Evolutionary conservation across 176 grass and related monocot genomes (phyloP).

Genomic region (Raddia distichophylla): DNA sequence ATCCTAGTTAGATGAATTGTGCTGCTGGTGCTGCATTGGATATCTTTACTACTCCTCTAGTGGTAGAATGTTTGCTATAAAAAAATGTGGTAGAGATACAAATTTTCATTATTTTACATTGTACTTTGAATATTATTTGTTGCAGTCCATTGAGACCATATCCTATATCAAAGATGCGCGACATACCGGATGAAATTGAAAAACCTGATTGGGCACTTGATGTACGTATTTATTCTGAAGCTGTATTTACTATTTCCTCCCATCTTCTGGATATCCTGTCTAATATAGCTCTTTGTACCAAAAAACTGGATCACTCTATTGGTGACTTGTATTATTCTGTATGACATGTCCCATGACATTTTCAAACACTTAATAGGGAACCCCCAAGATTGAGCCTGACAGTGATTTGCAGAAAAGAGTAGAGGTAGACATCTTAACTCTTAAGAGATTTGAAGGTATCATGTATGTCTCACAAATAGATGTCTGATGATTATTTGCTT

Average conservation of each 20-base stretch:
- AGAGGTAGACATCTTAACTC: slow-evolving; percentile 65
- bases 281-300: slow-evolving; percentile 1
- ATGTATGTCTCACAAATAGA: slow-evolving; percentile 16
- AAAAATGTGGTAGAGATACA: too few species aligned
- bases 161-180: slow-evolving; percentile 83
- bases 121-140: slow-evolving; percentile 17
- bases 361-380: slow-evolving; percentile 59
- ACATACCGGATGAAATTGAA: slow-evolving; percentile 70
- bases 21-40: too few species aligned
- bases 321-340: slow-evolving; percentile 12
- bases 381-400: slow-evolving; percentile 84
- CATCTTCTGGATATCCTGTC: neutral
- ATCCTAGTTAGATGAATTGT: too few species aligned
- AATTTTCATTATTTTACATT: too few species aligned
- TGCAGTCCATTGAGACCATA: slow-evolving; percentile 81
- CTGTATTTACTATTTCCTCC: slow-evolving; percentile 32
- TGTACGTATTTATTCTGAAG: slow-evolving; percentile 55
- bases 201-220: slow-evolving; percentile 93
- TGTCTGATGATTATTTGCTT: slow-evolving; percentile 35
- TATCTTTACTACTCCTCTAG: too few species aligned
- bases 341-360: slow-evolving; percentile 29
- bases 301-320: neutral
- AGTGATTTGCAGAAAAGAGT: slow-evolving; percentile 95
- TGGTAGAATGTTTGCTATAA: too few species aligned
- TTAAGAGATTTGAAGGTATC: slow-evolving; percentile 16